A percentile compares a stretch with the other conserved stretches of the same genome.
These are phyloP conservation scores for Xerocomus minutiporus DNA, from an alignment of 1,284 basidiomycete genomes.

Conservation along the genomic window DNA sequence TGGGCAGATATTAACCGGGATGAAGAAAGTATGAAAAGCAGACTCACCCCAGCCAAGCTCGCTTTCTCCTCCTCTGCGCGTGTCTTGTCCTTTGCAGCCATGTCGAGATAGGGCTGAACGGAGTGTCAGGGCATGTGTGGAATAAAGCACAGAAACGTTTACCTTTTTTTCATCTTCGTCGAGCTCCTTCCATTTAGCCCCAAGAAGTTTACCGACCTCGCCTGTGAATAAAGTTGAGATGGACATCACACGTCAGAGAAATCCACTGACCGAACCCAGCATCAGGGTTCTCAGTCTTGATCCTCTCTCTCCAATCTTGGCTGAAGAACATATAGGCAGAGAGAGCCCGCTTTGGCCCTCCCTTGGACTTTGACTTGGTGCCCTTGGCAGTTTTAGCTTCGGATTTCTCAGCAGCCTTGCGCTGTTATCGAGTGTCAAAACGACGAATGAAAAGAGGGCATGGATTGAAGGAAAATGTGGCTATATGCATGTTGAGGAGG, in stretches of 20 bases:
- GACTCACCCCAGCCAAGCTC: conserved; percentile 64
- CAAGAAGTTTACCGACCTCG: conserved; percentile 83
- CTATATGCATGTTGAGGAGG: conserved; percentile 6
- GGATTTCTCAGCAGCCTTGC: conserved; percentile 70
- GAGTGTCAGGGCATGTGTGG: conserved; percentile 1
- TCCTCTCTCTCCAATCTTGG: conserved; percentile 91
- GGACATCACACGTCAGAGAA: conserved; percentile 5
- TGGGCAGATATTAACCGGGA: neutral
- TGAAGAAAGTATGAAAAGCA: neutral
- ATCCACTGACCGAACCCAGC: conserved; percentile 77
- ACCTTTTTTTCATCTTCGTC: conserved; percentile 84
- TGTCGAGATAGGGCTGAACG: conserved; percentile 84
- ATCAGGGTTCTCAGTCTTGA: conserved; percentile 94
- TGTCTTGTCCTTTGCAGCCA: conserved; percentile 82
- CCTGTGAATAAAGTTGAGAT: conserved; percentile 37
- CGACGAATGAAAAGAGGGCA: conserved; percentile 3
- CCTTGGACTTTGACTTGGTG: conserved; percentile 54
- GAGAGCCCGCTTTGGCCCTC: conserved; percentile 79
- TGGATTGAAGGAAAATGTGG: conserved; percentile 7
- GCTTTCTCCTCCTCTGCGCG: conserved; percentile 81
- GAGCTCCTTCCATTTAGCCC: conserved; percentile 88
- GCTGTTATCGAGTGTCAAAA: conserved; percentile 39
- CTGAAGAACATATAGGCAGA: conserved; percentile 99
- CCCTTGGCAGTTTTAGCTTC: conserved; percentile 64
- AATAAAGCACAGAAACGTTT: conserved; percentile 9